Evolutionary conservation across 257 asterid species (phyloP).

Genomic region (Nicotiana sylvestris): DNA sequence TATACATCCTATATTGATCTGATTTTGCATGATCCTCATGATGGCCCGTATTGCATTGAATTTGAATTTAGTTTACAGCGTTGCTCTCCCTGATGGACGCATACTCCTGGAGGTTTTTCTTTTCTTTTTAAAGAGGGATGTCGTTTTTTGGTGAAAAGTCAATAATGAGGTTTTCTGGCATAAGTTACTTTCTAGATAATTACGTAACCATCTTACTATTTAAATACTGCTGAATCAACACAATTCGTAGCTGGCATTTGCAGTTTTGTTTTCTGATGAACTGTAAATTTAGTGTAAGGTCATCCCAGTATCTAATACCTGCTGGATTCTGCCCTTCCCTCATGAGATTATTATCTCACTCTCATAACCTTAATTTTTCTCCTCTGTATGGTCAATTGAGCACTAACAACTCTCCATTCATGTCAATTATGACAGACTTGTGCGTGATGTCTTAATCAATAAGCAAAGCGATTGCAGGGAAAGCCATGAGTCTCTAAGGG

Average conservation of each 20-base stretch:
- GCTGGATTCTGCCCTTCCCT: constrained; percentile 1
- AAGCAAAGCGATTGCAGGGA: constrained; percentile 24
- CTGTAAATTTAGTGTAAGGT: neutral
- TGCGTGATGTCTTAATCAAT: constrained; percentile 29
- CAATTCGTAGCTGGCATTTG: neutral
- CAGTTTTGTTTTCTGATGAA: neutral
- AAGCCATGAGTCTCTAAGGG: constrained; percentile 25
- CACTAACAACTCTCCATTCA: constrained; percentile 11
- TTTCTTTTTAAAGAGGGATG: neutral
- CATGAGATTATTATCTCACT: neutral
- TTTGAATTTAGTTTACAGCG: neutral
- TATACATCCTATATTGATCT: neutral
- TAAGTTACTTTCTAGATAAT: neutral
- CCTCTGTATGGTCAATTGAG: neutral
- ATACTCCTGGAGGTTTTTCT: neutral
- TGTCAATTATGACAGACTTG: constrained; percentile 40
- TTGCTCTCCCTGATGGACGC: neutral
- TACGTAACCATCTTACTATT: neutral
- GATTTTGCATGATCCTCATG: neutral
- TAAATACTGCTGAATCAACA: neutral
- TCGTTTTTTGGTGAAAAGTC: neutral
- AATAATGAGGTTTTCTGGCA: neutral
- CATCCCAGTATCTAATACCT: neutral
- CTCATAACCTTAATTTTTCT: neutral
- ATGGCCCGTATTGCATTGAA: neutral